Percentiles rank a stretch among this genome's conserved stretches.
Evolutionary conservation across 2,329 filamentous ascomycete genomes (phyloP).

Genomic region (Talaromyces sp.): DNA sequence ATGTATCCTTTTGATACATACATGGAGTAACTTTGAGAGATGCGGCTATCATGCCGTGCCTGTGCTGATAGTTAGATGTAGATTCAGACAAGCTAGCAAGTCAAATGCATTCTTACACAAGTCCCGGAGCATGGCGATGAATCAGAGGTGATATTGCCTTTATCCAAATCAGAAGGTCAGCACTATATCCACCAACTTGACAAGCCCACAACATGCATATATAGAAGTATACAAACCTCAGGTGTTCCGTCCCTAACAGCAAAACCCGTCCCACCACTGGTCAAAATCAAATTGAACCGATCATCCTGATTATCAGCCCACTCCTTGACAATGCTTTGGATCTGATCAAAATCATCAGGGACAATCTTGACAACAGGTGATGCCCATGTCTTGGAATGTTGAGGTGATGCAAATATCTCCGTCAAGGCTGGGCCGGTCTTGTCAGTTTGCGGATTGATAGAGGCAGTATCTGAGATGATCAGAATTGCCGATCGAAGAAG

Average conservation of each 20-base stretch:
- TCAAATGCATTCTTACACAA: conserved; percentile 59
- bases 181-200: background rate
- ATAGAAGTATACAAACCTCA: conserved; percentile 56
- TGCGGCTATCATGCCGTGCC: conserved; percentile 85
- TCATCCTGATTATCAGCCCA: conserved; percentile 64
- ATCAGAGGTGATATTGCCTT: conserved; percentile 74
- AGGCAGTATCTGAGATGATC: conserved; percentile 85
- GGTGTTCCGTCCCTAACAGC: conserved; percentile 79
- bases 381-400: conserved; percentile 67
- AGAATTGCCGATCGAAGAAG: conserved; percentile 69
- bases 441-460: conserved; percentile 72
- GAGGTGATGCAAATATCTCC: conserved; percentile 60
- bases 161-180: conserved; percentile 15
- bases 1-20: conserved; percentile 44
- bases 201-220: background rate
- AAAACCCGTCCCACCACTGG: conserved; percentile 92
- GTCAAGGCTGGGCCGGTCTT: conserved; percentile 62
- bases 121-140: conserved; percentile 77
- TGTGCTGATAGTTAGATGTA: conserved; percentile 29
- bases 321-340: conserved; percentile 64
- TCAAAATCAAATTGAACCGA: conserved; percentile 69
- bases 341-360: conserved; percentile 66
- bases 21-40: conserved; percentile 85
- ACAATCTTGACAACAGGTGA: conserved; percentile 68
- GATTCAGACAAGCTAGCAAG: background rate